Evolutionary conservation across 345 rosid species (phyloP).

Genomic region (Citrus cavaleriei): DNA sequence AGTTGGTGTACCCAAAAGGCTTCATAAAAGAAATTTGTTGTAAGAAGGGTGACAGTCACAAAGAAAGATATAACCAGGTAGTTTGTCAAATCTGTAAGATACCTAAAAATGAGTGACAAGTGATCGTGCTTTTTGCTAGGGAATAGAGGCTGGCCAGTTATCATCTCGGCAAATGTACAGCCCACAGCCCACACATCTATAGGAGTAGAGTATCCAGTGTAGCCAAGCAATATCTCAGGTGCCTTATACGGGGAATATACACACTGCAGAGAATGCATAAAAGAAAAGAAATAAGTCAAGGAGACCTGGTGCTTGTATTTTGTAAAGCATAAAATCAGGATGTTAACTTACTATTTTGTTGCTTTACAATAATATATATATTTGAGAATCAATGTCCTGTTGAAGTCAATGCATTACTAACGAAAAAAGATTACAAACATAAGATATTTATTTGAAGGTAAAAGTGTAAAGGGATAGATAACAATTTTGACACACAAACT

Average conservation of each 20-base stretch:
- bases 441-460: not conserved
- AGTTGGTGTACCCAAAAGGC: not conserved
- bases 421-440: not conserved
- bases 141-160: constrained; percentile 31
- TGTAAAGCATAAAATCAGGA: not conserved
- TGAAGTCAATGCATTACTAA: not conserved
- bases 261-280: not conserved
- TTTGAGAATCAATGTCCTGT: not conserved
- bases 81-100: not conserved
- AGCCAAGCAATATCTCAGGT: not conserved
- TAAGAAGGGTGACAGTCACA: not conserved
- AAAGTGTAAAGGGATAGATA: not conserved
- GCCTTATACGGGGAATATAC: not conserved
- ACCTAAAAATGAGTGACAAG: constrained; percentile 41
- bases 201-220: constrained; percentile 9
- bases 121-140: constrained; percentile 35
- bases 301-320: not conserved
- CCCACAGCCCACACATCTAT: constrained; percentile 56
- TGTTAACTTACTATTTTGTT: not conserved
- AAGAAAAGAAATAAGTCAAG: not conserved
- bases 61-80: not conserved
- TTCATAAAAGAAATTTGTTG: not conserved
- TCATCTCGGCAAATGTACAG: constrained; percentile 54
- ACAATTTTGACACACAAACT: not conserved
- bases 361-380: not conserved